phyloP scores from a whole-genome alignment of 1,284 basidiomycete genomes.

The Fomitiporia mediterranea region DNA sequence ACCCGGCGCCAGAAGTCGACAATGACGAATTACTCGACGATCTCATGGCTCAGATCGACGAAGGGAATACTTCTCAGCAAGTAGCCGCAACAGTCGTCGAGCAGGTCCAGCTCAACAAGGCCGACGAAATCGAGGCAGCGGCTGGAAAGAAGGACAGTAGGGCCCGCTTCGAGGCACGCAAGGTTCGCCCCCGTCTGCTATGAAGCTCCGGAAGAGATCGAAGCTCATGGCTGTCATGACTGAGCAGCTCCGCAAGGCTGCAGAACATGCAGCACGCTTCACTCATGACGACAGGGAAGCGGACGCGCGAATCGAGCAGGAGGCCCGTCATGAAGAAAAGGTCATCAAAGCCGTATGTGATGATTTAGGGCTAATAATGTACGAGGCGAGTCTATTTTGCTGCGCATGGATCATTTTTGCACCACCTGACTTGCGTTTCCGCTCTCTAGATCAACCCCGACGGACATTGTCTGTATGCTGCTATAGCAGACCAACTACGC shows the following conservation, averaged over 20 bases:
- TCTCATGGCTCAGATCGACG: constrained; percentile 68
- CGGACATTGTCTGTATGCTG: constrained; percentile 93
- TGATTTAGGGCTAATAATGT: constrained; percentile 60
- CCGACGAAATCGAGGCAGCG: constrained; percentile 33
- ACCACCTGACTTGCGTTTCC: constrained; percentile 1
- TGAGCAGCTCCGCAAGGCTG: constrained; percentile 70
- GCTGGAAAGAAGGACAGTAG: constrained; percentile 61
- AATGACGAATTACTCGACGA: constrained; percentile 66
- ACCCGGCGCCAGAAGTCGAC: constrained; percentile 32
- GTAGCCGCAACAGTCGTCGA: constrained; percentile 48
- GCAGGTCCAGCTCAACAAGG: constrained; percentile 41
- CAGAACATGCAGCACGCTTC: constrained; percentile 57
- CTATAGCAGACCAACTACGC: constrained; percentile 85
- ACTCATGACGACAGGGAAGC: constrained; percentile 44
- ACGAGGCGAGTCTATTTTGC: constrained; percentile 51
- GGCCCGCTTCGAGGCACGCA: constrained; percentile 71
- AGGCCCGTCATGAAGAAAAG: constrained; percentile 64
- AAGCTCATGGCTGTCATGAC: constrained; percentile 4
- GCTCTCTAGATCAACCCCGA: constrained; percentile 78
- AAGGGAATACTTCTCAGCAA: constrained; percentile 44
- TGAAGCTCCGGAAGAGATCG: constrained; percentile 7
- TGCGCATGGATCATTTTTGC: neutral
- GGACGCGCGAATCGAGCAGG: constrained; percentile 15
- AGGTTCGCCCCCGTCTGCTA: constrained; percentile 44
- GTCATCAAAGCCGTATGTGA: constrained; percentile 67